phyloP scores from a whole-genome alignment of 441 rosid genomes.

The Populus trichocarpa region DNA sequence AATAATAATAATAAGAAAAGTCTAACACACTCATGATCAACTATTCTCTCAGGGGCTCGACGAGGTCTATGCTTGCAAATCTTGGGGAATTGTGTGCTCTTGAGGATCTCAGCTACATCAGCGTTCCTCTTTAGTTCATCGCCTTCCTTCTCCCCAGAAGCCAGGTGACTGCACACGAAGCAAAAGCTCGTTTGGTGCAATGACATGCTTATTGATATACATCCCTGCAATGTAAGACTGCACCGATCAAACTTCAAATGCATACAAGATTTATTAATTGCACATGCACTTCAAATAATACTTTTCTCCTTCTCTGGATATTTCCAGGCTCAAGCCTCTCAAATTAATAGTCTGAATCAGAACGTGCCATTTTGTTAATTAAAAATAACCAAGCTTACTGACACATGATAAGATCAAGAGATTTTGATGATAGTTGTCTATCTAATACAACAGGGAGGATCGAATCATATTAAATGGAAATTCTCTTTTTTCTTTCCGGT shows the following conservation, averaged over 20 bases:
- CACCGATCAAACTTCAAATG: too few relatives aligned
- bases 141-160: slow-evolving; percentile 96
- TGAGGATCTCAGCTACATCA: slow-evolving; percentile 76
- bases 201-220: slow-evolving; percentile 83
- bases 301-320: neutral
- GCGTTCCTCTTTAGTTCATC: slow-evolving; percentile 85
- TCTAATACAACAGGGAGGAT: neutral
- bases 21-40: slow-evolving; percentile 71
- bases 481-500: neutral
- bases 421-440: neutral
- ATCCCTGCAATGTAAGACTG: slow-evolving; percentile 49
- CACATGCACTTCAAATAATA: neutral
- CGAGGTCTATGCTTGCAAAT: slow-evolving; percentile 55
- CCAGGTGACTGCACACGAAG: slow-evolving; percentile 89
- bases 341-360: neutral
- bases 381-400: neutral
- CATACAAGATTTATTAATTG: neutral
- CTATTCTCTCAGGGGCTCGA: slow-evolving; percentile 57
- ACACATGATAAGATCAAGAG: neutral
- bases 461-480: neutral
- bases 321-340: neutral
- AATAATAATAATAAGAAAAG: neutral
- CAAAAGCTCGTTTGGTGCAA: slow-evolving; percentile 86
- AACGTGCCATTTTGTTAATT: neutral
- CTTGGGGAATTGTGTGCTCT: slow-evolving; percentile 63